Base-by-base conservation (phyloP, 371 early-diverging fungal genomes). In the Mucor velutinosus region DNA sequence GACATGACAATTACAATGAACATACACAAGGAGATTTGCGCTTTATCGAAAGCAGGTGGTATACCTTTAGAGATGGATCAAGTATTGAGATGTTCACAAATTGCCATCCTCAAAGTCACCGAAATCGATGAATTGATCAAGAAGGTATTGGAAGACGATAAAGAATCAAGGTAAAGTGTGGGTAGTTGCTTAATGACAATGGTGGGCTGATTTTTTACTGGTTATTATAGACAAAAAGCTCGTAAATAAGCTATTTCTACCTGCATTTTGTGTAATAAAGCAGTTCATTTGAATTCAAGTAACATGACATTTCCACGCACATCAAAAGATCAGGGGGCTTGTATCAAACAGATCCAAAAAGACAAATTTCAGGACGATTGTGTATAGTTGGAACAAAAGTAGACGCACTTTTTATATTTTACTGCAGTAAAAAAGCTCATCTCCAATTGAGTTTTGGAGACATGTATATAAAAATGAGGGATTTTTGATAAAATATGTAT, bases 1-100 rank as follows among this genome's bases (percentile, higher is more conserved):
- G 86, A 87, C 43, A 88, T 97, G 89, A 93, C 95, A 0, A 78
- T 97, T 32, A 93, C 95, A 19, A 83, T 97, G 72, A 98, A 97
- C 68, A 84, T 90, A 8, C 94, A 97, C 77, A 86, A 91, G 55
- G 99, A 99, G 76, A 83, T 98, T 10, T 97, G 97, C 69, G 88
- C 95, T 7, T 64, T 98, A 53, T 87, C 89, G 57, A 96, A 97
- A 77, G 92, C 96, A 5, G 99, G 98, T n/a, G 97, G 97, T 29
- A 87, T 89, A 53, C 86, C 93, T 12, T 70, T 94, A 67, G 83
- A 81, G 15, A 72, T 88, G 72, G 86, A 86, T 33, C 88, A 89
- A 74, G 82, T 95, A n/a, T 41, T 92, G 19, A 83, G 83, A 64
- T 94, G 96, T 69, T 86, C 90, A 2, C 82, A 90, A 55, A 86